Evolutionary conservation across 2,329 filamentous ascomycete genomes (phyloP), one percentile per base, ranked within the genome.

Genomic region (Fusarium veterinarium): DNA sequence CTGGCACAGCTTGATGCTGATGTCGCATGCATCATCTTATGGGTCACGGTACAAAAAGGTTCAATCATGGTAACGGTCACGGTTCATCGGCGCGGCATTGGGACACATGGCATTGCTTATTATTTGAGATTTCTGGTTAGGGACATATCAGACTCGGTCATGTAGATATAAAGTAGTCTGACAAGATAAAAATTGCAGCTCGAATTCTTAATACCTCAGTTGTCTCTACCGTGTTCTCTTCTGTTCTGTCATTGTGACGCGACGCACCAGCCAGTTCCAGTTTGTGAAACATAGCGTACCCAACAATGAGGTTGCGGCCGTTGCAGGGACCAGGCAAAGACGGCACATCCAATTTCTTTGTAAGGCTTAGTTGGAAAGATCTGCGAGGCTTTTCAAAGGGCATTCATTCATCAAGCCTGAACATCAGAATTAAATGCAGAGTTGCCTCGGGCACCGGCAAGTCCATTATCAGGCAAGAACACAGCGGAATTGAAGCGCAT

Each of bases 21-120:
- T 61, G 67, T 67, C 71, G 72, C 60, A 73, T 72, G 62, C 71
- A 69, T 75, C 58, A 75, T 76, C 66, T 73, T 68, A 76, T 72
- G 75, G 75, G 67, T 73, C 66, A 77, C 73, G 75, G 73, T 65
- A 77, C 73, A 77, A 77, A 76, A 76, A 68, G 71, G 70, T 56
- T 69, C 69, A 60, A 73, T 73, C 70, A 73, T 73, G 66, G 71
- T 37, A 63, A 64, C 53, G 59, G 68, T 44, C 13, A 72, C 46
- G 69, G 69, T 41, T 41, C 23, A 60, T 71, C 42, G 75, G 75
- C 63, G 71, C 64, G 56, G 69, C 46, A 73, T 75, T 56, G 53
- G 73, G 48, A 59, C 67, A 63, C 48, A 74, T 57, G 38, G 67
- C 68, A 66, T 64, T 60, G 53, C 25, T 67, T 52, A 33, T 65